phyloP scores from a whole-genome alignment of 2,329 filamentous ascomycete species.

The Bisporella sp. region DNA sequence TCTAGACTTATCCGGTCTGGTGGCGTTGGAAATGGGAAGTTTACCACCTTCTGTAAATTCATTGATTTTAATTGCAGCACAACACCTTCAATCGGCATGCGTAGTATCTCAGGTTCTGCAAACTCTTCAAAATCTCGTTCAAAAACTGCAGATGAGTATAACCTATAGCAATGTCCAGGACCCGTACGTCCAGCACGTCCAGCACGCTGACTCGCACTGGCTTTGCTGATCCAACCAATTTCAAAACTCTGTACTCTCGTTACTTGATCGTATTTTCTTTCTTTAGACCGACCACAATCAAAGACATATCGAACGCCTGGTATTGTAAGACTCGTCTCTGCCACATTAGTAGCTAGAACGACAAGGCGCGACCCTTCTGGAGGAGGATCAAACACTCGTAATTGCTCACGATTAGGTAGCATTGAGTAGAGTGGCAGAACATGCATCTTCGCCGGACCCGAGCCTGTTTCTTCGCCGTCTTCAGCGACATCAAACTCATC shows the following conservation, averaged over 20 bases:
- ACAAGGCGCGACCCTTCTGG: constrained; percentile 80
- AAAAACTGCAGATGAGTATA: constrained; percentile 93
- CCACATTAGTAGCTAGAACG: constrained; percentile 91
- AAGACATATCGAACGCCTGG: constrained; percentile 94
- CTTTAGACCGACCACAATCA: constrained; percentile 87
- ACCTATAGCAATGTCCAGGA: constrained; percentile 87
- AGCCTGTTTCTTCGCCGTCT: constrained; percentile 58
- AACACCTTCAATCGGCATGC: constrained; percentile 87
- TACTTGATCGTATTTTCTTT: constrained; percentile 78
- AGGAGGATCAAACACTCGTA: constrained; percentile 79
- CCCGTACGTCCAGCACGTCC: constrained; percentile 94
- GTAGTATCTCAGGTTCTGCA: constrained; percentile 78
- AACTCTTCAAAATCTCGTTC: constrained; percentile 85
- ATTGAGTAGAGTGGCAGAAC: constrained; percentile 92
- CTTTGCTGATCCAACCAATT: constrained; percentile 95
- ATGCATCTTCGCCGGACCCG: constrained; percentile 68
- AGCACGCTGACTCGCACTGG: constrained; percentile 82
- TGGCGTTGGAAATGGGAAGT: constrained; percentile 93
- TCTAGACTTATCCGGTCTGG: constrained; percentile 70
- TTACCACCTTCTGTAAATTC: constrained; percentile 82
- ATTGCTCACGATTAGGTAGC: constrained; percentile 81
- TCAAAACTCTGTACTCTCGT: constrained; percentile 95
- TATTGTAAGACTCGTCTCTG: constrained; percentile 94
- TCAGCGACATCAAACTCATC: constrained; percentile 53
- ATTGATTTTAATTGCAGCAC: constrained; percentile 93